Evolutionary conservation across 2,329 filamentous ascomycete genomes (phyloP).

Genomic region (Allantophomopsis cytisporea): DNA sequence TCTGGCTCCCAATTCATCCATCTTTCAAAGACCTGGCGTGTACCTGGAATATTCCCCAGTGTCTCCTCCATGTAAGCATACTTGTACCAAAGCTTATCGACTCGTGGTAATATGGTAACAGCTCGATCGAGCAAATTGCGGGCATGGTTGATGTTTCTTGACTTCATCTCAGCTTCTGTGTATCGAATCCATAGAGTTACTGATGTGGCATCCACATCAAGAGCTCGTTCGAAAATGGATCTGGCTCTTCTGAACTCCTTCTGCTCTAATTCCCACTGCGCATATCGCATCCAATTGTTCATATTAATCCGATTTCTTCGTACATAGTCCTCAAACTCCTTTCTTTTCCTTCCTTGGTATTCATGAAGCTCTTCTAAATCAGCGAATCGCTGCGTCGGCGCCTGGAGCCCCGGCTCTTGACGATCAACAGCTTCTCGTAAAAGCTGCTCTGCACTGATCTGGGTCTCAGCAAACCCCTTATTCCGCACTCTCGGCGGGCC

Average conservation of each 20-base stretch:
- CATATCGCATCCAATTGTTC: conserved; percentile 99
- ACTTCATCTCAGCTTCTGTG: conserved; percentile 93
- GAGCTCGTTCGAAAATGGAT: conserved; percentile 85
- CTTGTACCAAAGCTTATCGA: conserved; percentile 98
- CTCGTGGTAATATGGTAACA: conserved; percentile 78
- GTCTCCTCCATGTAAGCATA: conserved; percentile 99
- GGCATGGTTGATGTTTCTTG: conserved; percentile 90
- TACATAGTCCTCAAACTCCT: conserved; percentile 97
- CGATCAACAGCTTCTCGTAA: conserved; percentile 94
- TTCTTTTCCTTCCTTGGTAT: conserved; percentile 88
- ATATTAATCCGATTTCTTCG: conserved; percentile 88
- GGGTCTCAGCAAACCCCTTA: conserved; percentile 81
- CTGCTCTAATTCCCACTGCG: conserved; percentile 93
- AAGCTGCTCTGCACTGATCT: conserved; percentile 95
- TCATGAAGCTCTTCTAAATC: conserved; percentile 97
- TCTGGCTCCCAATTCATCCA: conserved; percentile 99
- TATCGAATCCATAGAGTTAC: conserved; percentile 86
- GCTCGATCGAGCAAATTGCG: conserved; percentile 88
- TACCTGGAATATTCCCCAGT: conserved; percentile 84
- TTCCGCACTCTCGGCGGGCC: conserved; percentile 97
- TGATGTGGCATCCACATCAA: conserved; percentile 82
- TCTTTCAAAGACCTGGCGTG: conserved; percentile 85
- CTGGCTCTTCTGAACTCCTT: conserved; percentile 90
- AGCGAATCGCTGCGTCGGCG: conserved; percentile 86
- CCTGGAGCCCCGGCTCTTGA: conserved; percentile 77